Evolutionary conservation across 441 rosid species (phyloP), one percentile per base, ranked within the genome.

Genomic region (Breynia disticha): DNA sequence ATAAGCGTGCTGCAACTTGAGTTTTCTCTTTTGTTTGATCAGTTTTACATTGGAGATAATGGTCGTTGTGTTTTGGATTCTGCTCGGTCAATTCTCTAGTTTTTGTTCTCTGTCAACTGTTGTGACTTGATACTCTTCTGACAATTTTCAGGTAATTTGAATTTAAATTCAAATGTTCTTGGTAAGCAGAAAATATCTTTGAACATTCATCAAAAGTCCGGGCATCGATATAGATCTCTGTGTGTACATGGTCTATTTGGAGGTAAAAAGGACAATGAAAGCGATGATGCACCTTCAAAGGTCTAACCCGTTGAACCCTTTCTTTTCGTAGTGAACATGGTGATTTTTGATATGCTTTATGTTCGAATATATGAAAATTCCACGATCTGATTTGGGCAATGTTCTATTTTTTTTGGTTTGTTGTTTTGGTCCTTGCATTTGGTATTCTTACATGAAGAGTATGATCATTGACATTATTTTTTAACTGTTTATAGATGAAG

Each of bases 231-330:
- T 52, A 74, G 63, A 70, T 50, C 83, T 60, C 67, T 83, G 49
- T 70, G 72, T 35, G 79, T 83, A 14, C 56, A 68, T 71, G 76
- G 79, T 45, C 66, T 86, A 8, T 86, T 86, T 66, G 97, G 97
- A 59, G 97, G 95, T 20, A 83, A 85, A 58, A 88, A 83, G 72
- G 95, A 88, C 14, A 69, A 76, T 19, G 72, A 74, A 55, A 56
- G 70, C 46, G 86, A 76, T 41, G 97, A 81, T 54, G 74, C 77
- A 4, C 81, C 84, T 66, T 70, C 89, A 17, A 83, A 88, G 95
- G 95, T 85, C 61, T 44, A 54, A 15, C 44, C 24, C 48, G 15
- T 22, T 7, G 19, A 60, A n/a, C 65, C 42, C 49, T 59, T 28
- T 28, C 7, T 24, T 60, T 24, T 32, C 53, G 9, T 12, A 13